Evolutionary conservation across 2,329 filamentous ascomycete genomes (phyloP).

Genomic region (Monosporascus sp.): DNA sequence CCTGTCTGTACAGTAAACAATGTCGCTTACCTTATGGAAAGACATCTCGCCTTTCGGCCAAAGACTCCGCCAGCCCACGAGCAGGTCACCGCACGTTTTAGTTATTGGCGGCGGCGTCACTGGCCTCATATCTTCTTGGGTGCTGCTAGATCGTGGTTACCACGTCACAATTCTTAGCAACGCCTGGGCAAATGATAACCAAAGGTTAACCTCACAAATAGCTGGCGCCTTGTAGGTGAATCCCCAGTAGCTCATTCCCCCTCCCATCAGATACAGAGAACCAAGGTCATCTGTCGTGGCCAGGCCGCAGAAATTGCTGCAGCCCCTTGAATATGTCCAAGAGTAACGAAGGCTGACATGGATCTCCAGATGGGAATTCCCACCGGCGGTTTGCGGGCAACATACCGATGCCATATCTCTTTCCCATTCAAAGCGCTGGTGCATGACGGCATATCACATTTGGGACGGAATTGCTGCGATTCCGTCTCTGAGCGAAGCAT

Average conservation of each 20-base stretch:
- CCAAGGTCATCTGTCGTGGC: background rate
- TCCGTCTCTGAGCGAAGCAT: slow-evolving; percentile 23
- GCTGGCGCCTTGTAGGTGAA: slow-evolving; percentile 31
- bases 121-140: slow-evolving; percentile 32
- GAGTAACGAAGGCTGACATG: background rate
- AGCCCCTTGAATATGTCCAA: too few species aligned
- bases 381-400: slow-evolving; percentile 38
- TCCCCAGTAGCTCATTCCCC: background rate
- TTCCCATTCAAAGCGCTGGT: slow-evolving; percentile 34
- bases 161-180: slow-evolving; percentile 38
- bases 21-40: slow-evolving; percentile 27
- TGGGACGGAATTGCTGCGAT: slow-evolving; percentile 34
- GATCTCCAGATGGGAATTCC: slow-evolving; percentile 33
- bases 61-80: slow-evolving; percentile 20
- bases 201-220: slow-evolving; percentile 40
- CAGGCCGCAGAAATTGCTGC: background rate
- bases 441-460: slow-evolving; percentile 35
- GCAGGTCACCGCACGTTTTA: slow-evolving; percentile 23
- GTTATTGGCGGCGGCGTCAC: slow-evolving; percentile 27
- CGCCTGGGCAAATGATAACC: slow-evolving; percentile 32
- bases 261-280: too few species aligned
- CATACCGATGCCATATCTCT: slow-evolving; percentile 35
- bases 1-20: slow-evolving; percentile 9
- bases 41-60: slow-evolving; percentile 24
- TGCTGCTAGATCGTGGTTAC: slow-evolving; percentile 37